A percentile compares a stretch with the other conserved stretches of the same genome.
These are phyloP conservation scores for Daldinia eschscholtzii DNA, from an alignment of 2,329 filamentous ascomycete species.

Conservation along the genomic window DNA sequence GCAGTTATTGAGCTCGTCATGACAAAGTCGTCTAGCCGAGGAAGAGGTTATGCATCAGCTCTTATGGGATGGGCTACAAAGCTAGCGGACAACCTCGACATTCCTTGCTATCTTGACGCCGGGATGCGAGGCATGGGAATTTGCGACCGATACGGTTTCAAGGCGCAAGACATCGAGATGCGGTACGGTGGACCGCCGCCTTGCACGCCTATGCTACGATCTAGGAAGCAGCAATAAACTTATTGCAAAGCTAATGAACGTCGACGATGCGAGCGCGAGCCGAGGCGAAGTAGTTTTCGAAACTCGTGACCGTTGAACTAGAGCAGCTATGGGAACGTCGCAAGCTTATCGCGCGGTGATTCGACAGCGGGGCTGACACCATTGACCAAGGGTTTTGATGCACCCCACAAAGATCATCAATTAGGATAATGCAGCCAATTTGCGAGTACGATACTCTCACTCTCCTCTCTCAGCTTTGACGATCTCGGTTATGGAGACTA, in stretches of 20 bases:
- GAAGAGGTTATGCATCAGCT: conserved; percentile 44
- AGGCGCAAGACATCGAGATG: conserved; percentile 43
- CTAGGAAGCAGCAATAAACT: conserved; percentile 34
- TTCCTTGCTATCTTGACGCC: conserved; percentile 47
- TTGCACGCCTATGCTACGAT: conserved; percentile 46
- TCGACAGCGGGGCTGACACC: neutral
- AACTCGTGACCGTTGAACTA: neutral
- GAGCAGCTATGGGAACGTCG: neutral
- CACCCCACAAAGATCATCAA: conserved; percentile 40
- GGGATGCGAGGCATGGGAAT: conserved; percentile 46
- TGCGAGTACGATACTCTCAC: conserved; percentile 1
- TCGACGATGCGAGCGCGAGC: neutral
- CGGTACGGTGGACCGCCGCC: conserved; percentile 45
- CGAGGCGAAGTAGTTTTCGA: neutral
- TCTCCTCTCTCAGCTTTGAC: neutral
- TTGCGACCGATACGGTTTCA: conserved; percentile 44
- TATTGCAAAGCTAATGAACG: neutral
- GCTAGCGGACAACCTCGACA: conserved; percentile 43
- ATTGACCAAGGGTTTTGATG: conserved; percentile 22
- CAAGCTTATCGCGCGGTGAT: conserved; percentile 1
- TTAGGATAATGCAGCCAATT: conserved; percentile 11
- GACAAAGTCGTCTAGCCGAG: conserved; percentile 41
- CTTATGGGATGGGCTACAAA: conserved; percentile 44
- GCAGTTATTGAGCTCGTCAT: conserved; percentile 47
- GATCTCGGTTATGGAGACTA: neutral